Evolutionary conservation across 1,139 yeast genomes (phyloP).

Genomic region (Pichia sp.): DNA sequence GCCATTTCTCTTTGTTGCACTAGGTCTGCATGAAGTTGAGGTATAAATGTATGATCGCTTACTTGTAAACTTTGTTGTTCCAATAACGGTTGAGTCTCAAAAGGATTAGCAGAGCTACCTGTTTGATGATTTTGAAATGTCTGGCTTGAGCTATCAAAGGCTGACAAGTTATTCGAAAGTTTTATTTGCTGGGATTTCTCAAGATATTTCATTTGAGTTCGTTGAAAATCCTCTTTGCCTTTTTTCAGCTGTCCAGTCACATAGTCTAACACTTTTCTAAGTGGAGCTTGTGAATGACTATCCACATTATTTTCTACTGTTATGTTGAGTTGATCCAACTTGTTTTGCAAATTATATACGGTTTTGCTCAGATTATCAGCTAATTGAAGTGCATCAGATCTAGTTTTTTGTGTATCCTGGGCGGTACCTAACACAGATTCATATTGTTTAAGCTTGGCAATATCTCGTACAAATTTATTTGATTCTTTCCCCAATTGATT

Average conservation of each 20-base stretch:
- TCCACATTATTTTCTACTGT: not conserved
- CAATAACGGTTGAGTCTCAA: not conserved
- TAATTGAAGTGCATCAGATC: not conserved
- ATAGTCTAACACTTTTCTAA: not conserved
- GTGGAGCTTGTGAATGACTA: not conserved
- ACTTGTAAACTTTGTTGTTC: constrained; percentile 19
- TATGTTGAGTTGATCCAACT: not conserved
- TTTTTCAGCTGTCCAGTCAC: not conserved
- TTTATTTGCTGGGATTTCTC: constrained; percentile 15
- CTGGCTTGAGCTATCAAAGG: too few species aligned
- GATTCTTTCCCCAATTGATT: not conserved
- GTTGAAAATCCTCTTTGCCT: not conserved
- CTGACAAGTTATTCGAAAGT: too few species aligned
- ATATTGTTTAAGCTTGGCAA: not conserved
- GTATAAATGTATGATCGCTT: not conserved
- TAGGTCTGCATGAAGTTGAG: constrained; percentile 49
- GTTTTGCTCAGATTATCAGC: not conserved
- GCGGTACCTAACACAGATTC: not conserved
- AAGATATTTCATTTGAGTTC: not conserved
- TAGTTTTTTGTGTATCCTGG: not conserved
- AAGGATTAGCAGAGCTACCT: not conserved
- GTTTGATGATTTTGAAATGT: not conserved
- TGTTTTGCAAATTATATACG: not conserved
- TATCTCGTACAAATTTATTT: not conserved
- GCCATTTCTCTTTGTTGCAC: constrained; percentile 71